These are phyloP conservation scores for Venturia pyrina DNA, from an alignment of 2,329 filamentous ascomycete species.

Conservation along the genomic window DNA sequence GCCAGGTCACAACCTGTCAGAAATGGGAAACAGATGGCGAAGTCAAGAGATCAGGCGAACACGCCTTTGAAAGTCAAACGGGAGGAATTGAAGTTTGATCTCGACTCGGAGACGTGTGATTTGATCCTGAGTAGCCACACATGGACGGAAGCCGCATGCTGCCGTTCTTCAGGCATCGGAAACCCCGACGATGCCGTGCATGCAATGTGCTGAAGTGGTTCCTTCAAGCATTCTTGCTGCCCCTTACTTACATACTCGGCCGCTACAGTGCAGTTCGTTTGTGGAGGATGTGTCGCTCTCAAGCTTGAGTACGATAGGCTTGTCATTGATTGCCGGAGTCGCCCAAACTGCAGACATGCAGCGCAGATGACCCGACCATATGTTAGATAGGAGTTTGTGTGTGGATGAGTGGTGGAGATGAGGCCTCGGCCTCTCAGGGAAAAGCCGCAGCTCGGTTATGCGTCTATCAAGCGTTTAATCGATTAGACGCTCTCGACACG, in stretches of 20 bases:
- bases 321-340: no score
- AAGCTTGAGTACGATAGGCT: not conserved
- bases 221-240: not conserved
- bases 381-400: no score
- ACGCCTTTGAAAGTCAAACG: no score
- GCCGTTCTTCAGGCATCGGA: not conserved
- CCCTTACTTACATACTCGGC: not conserved
- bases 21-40: not conserved
- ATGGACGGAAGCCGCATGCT: not conserved
- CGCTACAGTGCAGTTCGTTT: not conserved
- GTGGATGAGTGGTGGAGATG: no score
- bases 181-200: not conserved
- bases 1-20: not conserved
- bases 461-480: no score
- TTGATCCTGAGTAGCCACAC: not conserved
- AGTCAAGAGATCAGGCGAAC: not conserved
- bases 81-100: not conserved
- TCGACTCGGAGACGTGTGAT: not conserved
- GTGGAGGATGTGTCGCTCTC: not conserved
- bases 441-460: no score
- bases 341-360: no score
- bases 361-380: no score
- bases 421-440: no score
- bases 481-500: no score
- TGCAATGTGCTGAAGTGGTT: not conserved